A percentile compares a stretch with the other conserved stretches of the same genome.
These are phyloP conservation scores for Lecanicillium sp. DNA, from an alignment of 2,329 filamentous ascomycete genomes.

Conservation along the genomic window DNA sequence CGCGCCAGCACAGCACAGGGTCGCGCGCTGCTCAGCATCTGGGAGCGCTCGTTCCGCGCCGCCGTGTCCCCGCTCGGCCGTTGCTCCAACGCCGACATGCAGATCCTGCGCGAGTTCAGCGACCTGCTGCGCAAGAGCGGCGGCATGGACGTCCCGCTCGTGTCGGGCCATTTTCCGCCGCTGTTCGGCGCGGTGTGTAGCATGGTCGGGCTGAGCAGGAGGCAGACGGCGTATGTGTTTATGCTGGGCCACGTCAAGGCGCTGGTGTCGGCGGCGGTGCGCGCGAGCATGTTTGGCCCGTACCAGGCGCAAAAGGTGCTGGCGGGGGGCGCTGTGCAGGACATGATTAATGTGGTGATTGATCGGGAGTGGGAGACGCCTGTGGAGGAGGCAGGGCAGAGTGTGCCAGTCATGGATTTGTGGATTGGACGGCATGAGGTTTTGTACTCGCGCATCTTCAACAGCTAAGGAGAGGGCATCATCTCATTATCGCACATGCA, in stretches of 20 bases:
- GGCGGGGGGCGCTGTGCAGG: conserved; percentile 53
- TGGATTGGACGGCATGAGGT: conserved; percentile 81
- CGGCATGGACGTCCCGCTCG: conserved; percentile 33
- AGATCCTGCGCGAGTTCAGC: conserved; percentile 31
- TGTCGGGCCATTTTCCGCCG: conserved; percentile 62
- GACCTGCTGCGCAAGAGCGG: conserved; percentile 25
- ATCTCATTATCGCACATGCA: too few relatives aligned
- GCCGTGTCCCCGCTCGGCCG: conserved; percentile 23
- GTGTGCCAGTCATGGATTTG: conserved; percentile 70
- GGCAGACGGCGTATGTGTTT: conserved; percentile 68
- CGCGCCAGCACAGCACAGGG: conserved; percentile 72
- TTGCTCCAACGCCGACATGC: conserved; percentile 19
- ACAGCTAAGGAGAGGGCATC: conserved; percentile 57
- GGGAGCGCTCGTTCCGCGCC: conserved; percentile 62
- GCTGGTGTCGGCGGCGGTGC: conserved; percentile 67
- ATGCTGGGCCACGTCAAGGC: conserved; percentile 72
- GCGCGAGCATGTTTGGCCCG: conserved; percentile 72
- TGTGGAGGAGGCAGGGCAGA: conserved; percentile 66
- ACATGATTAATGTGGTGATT: conserved; percentile 52
- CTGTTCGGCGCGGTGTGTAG: conserved; percentile 62
- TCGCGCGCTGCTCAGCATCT: conserved; percentile 65
- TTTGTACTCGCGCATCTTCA: conserved; percentile 80
- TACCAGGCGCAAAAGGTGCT: conserved; percentile 73
- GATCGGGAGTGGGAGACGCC: conserved; percentile 51
- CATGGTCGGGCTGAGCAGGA: conserved; percentile 53